Base-by-base conservation (phyloP, 2,329 filamentous ascomycete genomes). In the Fusarium sp. region DNA sequence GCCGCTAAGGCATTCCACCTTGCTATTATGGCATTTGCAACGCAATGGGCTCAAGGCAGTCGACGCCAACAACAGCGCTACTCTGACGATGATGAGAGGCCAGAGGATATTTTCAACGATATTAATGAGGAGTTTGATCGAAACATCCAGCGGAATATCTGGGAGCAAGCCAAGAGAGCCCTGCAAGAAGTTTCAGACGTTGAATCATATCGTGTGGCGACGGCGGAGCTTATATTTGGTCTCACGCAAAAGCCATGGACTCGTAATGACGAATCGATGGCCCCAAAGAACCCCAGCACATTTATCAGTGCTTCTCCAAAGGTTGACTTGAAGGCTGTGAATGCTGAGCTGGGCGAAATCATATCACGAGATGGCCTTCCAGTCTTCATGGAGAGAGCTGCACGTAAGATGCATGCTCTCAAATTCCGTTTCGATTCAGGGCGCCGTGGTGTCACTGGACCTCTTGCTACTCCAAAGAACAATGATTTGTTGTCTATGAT, bases 171-270 rank as follows among this genome's bases (percentile, higher is more conserved):
- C 1, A 78, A 78, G 26, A 72, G 61, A n/a, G 78, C 79, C 2
- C 61, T 83, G 3, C 76, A 82, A 14, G 79, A 83, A 1, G 79
- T 80, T 4, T 57, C 78, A 1, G 78, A 80, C 18, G 57, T 84
- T 9, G 81, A 84, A 44, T 82, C 80, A 4, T 84, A 81, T 60
- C 78, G 79, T 22, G 78, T 83, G 6, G 81, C 78, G 0, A 82
- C 81, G 33, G 82, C 82, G 1, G 82, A 84, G 61, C 44, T 83
- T 11, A 79, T 84, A 24, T 82, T 84, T 58, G 78, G 82, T 6
- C 41, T 83, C 18, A 81, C 82, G 1, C 82, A 83, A 62, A 79
- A 79, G 61, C 75, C 80, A 4, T 77, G 74, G 61, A 54, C 59
- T 15, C 54, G 35, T 16, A 68, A 76, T 6, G 73, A 77, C 16